These are phyloP conservation scores for Paraleonurus japonicus DNA, from an alignment of 257 asterid species.

Conservation along the genomic window DNA sequence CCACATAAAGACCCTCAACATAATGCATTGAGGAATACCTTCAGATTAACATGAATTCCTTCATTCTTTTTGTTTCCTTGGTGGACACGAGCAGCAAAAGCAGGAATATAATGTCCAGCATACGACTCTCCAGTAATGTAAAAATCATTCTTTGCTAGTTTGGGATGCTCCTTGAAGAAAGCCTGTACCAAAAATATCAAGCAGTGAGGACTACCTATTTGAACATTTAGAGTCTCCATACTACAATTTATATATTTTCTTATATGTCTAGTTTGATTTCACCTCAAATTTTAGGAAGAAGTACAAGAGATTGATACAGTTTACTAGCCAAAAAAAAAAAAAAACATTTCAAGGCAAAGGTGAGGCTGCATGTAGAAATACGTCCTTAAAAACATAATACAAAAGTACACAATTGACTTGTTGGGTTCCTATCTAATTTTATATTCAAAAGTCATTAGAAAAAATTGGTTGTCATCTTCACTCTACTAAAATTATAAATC, in stretches of 20 bases:
- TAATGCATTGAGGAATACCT: slow-evolving; percentile 48
- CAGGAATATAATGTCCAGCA: slow-evolving; percentile 97
- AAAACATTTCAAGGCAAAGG: neutral
- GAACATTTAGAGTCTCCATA: neutral
- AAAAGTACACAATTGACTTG: neutral
- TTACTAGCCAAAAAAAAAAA: neutral
- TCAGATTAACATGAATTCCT: slow-evolving; percentile 76
- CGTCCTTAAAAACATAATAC: neutral
- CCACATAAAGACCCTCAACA: slow-evolving; percentile 7
- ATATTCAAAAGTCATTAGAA: neutral
- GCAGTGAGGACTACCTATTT: neutral
- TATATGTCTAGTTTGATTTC: neutral
- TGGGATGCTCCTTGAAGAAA: slow-evolving; percentile 85
- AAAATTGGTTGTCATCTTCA: neutral
- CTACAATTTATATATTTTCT: neutral
- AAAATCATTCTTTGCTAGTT: slow-evolving; percentile 72
- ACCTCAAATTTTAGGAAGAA: neutral
- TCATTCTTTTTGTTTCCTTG: slow-evolving; percentile 77
- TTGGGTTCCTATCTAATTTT: neutral
- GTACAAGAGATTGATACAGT: slow-evolving; percentile 4
- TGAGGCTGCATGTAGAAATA: neutral
- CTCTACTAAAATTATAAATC: neutral
- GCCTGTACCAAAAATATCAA: slow-evolving; percentile 45
- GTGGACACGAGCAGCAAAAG: slow-evolving; percentile 90
- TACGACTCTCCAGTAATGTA: slow-evolving; percentile 95